A percentile compares a stretch with the other conserved stretches of the same genome.
Evolutionary conservation across 352 stramenopile genomes (phyloP).

Genomic region (Thalassiosira livingstoniorum): DNA sequence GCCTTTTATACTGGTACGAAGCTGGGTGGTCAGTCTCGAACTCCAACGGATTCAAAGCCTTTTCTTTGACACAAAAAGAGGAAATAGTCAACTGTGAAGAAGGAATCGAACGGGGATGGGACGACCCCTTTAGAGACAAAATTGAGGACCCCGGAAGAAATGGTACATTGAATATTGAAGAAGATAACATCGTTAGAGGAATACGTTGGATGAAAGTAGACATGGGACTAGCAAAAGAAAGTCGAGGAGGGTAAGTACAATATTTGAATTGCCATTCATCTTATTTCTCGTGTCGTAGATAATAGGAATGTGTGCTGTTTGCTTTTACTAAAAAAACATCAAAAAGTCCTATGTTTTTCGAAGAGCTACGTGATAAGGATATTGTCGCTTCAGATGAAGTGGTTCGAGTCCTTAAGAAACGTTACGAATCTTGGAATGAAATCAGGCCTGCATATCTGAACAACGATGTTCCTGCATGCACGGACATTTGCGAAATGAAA

Average conservation of each 20-base stretch:
- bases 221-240: not conserved
- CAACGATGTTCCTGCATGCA: too few relatives aligned
- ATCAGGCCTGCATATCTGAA: too few relatives aligned
- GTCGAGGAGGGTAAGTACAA: constrained; percentile 29
- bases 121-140: constrained; percentile 22
- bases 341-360: constrained; percentile 25
- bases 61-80: constrained; percentile 5
- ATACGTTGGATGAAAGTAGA: constrained; percentile 22
- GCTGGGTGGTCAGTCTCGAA: constrained; percentile 6
- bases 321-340: not conserved
- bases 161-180: constrained; percentile 9
- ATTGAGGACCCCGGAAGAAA: not conserved
- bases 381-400: not conserved
- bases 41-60: constrained; percentile 20
- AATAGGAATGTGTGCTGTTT: not conserved
- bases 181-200: constrained; percentile 23
- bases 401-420: too few relatives aligned
- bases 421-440: too few relatives aligned
- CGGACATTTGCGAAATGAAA: not conserved
- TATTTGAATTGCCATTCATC: not conserved
- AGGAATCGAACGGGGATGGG: constrained; percentile 6
- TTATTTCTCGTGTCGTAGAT: not conserved
- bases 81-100: constrained; percentile 12
- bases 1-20: constrained; percentile 32
- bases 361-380: constrained; percentile 15